Base-by-base conservation (phyloP, 139 green algal genomes). In the Chlorokybus atmophyticus region DNA sequence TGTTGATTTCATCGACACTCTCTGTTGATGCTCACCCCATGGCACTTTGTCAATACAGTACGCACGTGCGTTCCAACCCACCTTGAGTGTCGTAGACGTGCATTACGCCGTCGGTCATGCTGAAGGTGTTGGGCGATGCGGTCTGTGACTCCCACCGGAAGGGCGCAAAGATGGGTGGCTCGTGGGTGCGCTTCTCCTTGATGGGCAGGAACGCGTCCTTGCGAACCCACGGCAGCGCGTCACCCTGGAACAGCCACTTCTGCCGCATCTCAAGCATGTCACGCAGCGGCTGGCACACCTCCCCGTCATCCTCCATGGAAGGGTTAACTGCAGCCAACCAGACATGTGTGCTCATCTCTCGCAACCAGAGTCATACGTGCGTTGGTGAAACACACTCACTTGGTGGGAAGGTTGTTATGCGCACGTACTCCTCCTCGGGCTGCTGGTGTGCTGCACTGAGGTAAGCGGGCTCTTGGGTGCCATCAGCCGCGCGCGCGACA, bases 21-120 rank as follows among this genome's bases (percentile, higher is more conserved):
- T 47, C 19, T 19, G 39, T n/a, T 62, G 49, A 40, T 66, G 25
- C 30, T 6, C 21, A 10, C 7, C 25, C 29, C 6, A 30, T 6
- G 54, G 56, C 5, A 24, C 60, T 7, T 52, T 52, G 25, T 24
- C 42, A 40, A 28, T 40, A 14, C 26, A n/a, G 25, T 14, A 47
- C 19, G 19, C 39, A 55, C 23, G 10, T 7, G 4, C 60, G 10
- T 23, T 28, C 32, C 31, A 23, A 68, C 59, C 19, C 29, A 41
- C 32, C n/a, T 70, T 69, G 3, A 51, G 26, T n/a, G 53, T 59
- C 50, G 42, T 64, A 91, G 32, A 98, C 78, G 2, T 71, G 58
- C 62, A 94, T 75, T 28, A 98, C 83, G n/a, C 91, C 91, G 42
- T 92, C 76, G 26, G 85, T 73, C 81, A 98, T 93, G 41, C 66